A percentile compares a stretch with the other conserved stretches of the same genome.
These are phyloP conservation scores for Neohortaea acidophila DNA, from an alignment of 495 filamentous ascomycete genomes.

Conservation along the genomic window DNA sequence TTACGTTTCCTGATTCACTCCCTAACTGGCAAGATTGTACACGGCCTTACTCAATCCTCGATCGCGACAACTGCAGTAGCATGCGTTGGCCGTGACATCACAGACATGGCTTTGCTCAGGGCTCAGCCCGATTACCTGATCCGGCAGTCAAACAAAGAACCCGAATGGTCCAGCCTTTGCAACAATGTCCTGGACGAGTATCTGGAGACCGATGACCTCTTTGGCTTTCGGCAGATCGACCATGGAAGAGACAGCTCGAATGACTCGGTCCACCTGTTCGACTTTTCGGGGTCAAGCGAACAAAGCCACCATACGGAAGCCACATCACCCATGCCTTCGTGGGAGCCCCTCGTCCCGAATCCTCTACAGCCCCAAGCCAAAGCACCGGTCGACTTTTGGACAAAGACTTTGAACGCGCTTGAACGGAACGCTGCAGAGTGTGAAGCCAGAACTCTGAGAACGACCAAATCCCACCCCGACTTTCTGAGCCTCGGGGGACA, in stretches of 20 bases:
- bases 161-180: constrained; percentile 22
- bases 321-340: constrained; percentile 21
- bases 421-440: constrained; percentile 16
- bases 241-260: constrained; percentile 20
- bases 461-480: constrained; percentile 14
- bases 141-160: constrained; percentile 26
- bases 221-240: constrained; percentile 20
- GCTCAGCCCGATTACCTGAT: constrained; percentile 17
- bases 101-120: constrained; percentile 7
- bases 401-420: constrained; percentile 11
- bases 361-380: constrained; percentile 19
- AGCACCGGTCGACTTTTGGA: constrained; percentile 20
- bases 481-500: constrained; percentile 16
- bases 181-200: constrained; percentile 30
- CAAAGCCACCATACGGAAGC: constrained; percentile 21
- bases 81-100: neutral
- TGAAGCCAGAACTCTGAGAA: constrained; percentile 6
- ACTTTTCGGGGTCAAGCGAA: constrained; percentile 24
- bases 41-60: too few species aligned
- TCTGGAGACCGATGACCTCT: constrained; percentile 24
- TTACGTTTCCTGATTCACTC: too few species aligned
- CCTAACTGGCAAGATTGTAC: too few species aligned
- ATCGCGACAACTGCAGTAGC: too few species aligned
- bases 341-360: constrained; percentile 2
- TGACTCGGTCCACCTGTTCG: constrained; percentile 18